Evolutionary conservation across 2,329 filamentous ascomycete species (phyloP).

Genomic region (Arthrinium phaeospermum): DNA sequence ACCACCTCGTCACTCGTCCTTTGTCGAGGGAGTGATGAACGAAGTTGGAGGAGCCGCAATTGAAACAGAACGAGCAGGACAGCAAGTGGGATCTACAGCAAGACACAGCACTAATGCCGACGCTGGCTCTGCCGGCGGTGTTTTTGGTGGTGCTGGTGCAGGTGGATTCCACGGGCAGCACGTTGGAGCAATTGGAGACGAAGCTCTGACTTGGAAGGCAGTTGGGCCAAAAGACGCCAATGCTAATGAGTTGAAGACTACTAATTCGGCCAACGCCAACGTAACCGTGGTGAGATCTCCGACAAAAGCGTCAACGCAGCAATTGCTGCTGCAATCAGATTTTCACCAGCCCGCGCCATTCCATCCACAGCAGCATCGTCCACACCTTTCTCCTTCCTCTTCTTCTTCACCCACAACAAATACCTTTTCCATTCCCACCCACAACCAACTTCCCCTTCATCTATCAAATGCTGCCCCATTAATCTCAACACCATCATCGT

Average conservation of each 20-base stretch:
- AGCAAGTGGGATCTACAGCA: constrained; percentile 8
- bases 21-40: constrained; percentile 19
- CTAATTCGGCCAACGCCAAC: constrained; percentile 27
- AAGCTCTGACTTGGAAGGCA: constrained; percentile 23
- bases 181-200: constrained; percentile 16
- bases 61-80: constrained; percentile 17
- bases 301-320: constrained; percentile 37
- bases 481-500: constrained; percentile 18
- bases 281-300: constrained; percentile 34
- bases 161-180: constrained; percentile 20
- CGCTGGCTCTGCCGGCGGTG: background rate
- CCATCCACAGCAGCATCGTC: constrained; percentile 35
- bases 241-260: constrained; percentile 29
- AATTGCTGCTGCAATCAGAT: constrained; percentile 31
- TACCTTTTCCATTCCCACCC: constrained; percentile 27
- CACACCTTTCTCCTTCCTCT: constrained; percentile 31
- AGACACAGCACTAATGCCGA: constrained; percentile 16
- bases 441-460: constrained; percentile 22
- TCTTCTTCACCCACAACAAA: constrained; percentile 30
- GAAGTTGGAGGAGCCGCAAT: constrained; percentile 1
- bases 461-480: constrained; percentile 29
- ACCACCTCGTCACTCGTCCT: constrained; percentile 22
- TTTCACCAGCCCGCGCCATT: constrained; percentile 39
- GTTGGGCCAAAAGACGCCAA: constrained; percentile 24
- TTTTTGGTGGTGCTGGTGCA: background rate